Conservation (phyloP, 495 filamentous ascomycete species). For the Penicillium bovifimosum region DNA sequence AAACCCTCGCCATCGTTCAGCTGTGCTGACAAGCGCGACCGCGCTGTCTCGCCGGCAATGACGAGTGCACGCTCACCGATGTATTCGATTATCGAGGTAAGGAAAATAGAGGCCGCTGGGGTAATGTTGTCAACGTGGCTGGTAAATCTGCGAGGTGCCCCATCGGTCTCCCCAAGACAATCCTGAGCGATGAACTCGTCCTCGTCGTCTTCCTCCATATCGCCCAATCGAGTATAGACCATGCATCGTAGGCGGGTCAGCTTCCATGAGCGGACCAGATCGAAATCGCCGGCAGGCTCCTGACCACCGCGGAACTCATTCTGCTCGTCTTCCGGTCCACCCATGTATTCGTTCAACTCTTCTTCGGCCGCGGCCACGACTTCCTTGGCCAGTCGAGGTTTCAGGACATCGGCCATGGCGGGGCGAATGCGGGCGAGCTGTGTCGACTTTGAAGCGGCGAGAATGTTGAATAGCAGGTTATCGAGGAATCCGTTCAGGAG, state of each 20-base stretch:
- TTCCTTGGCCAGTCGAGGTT: conserved; percentile 79
- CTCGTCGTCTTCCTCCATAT: conserved; percentile 97
- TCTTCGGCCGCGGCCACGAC: conserved; percentile 85
- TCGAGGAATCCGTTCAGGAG: conserved; percentile 92
- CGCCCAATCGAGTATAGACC: conserved; percentile 94
- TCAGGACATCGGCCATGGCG: conserved; percentile 81
- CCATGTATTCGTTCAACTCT: conserved; percentile 82
- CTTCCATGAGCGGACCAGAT: conserved; percentile 85
- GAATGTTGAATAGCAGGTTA: conserved; percentile 83
- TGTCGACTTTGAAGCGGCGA: conserved; percentile 76
- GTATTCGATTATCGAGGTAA: conserved; percentile 90
- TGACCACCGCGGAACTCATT: conserved; percentile 49
- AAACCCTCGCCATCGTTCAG: conserved; percentile 22
- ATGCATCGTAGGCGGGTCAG: conserved; percentile 87
- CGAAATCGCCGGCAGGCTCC: conserved; percentile 59
- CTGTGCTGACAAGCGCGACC: conserved; percentile 54
- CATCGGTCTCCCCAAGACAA: conserved; percentile 50
- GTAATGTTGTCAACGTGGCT: conserved; percentile 67
- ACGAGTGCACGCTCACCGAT: conserved; percentile 86
- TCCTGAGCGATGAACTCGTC: conserved; percentile 75
- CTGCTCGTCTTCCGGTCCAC: conserved; percentile 67
- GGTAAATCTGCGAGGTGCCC: conserved; percentile 48
- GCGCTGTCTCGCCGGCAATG: conserved; percentile 84
- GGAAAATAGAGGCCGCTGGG: conserved; percentile 88
- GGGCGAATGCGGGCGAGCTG: conserved; percentile 70